phyloP scores from a whole-genome alignment of 768 basidiomycete genomes.

The Cyathus striatus region DNA sequence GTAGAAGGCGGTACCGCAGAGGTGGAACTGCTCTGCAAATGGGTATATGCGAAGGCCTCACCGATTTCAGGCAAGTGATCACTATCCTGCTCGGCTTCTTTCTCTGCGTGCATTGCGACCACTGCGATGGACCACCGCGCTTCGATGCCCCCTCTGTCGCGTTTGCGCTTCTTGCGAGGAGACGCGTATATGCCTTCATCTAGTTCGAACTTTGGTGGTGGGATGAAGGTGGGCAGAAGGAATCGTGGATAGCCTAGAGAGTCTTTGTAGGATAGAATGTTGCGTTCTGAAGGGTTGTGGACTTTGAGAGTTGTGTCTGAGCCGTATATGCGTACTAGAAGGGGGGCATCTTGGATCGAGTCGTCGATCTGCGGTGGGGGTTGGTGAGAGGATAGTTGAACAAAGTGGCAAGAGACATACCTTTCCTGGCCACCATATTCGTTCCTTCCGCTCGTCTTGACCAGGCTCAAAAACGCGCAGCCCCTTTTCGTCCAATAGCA shows the following conservation, averaged over 20 bases:
- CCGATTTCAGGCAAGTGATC: constrained; percentile 44
- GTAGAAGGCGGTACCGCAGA: too few species aligned
- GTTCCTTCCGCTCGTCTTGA: constrained; percentile 13
- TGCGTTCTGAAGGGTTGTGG: constrained; percentile 26
- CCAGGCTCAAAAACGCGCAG: constrained; percentile 21
- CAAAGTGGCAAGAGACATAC: constrained; percentile 26
- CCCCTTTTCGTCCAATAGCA: constrained; percentile 36
- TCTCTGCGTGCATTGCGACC: constrained; percentile 34
- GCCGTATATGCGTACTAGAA: constrained; percentile 22
- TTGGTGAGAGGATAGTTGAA: too few species aligned
- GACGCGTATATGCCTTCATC: too few species aligned
- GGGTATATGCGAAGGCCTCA: constrained; percentile 13
- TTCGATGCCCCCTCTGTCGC: constrained; percentile 23
- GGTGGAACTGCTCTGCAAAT: too few species aligned
- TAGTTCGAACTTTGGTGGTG: too few species aligned
- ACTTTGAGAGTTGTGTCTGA: constrained; percentile 23
- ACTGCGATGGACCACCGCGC: constrained; percentile 45
- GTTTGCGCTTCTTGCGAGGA: constrained; percentile 42
- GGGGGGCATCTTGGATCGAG: constrained; percentile 8
- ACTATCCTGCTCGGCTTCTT: constrained; percentile 31
- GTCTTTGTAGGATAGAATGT: constrained; percentile 30
- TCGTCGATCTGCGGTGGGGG: constrained; percentile 12
- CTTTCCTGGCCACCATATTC: constrained; percentile 71
- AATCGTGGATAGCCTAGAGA: constrained; percentile 36
- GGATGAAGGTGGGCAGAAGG: too few species aligned